Conservation (phyloP, 2,329 filamentous ascomycete genomes). For the Pseudopithomyces chartarum region DNA sequence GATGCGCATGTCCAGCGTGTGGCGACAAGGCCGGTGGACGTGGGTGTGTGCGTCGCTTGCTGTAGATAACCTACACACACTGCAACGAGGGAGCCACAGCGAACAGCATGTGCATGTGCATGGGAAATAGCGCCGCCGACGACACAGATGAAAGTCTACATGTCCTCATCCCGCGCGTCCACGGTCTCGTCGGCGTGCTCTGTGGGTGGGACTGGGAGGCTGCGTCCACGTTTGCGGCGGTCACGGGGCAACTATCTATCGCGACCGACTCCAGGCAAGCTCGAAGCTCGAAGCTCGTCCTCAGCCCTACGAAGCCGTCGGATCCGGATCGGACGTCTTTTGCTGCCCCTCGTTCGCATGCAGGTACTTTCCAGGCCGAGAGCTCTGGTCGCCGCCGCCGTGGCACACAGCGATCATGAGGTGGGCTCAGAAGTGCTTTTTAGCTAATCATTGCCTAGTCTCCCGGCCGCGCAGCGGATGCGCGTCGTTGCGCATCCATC, state of each 20-base stretch:
- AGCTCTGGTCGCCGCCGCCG: constrained; percentile 18
- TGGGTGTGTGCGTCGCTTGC: background rate
- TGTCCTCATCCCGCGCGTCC: too few relatives aligned
- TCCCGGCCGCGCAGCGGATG: constrained; percentile 28
- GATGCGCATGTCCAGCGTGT: background rate
- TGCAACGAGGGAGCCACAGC: too few relatives aligned
- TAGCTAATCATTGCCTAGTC: constrained; percentile 19
- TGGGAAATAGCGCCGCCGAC: too few relatives aligned
- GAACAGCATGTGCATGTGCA: too few relatives aligned
- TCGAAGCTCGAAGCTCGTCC: constrained; percentile 1
- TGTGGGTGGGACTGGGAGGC: too few relatives aligned
- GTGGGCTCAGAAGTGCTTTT: constrained; percentile 20
- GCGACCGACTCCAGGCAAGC: background rate
- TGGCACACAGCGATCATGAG: constrained; percentile 31
- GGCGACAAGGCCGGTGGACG: background rate
- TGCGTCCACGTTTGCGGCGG: background rate
- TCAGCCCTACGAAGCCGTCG: constrained; percentile 21
- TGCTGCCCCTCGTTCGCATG: constrained; percentile 19
- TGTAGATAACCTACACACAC: background rate
- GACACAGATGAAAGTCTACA: background rate
- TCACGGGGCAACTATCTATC: too few relatives aligned
- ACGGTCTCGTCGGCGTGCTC: too few relatives aligned
- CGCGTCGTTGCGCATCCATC: constrained; percentile 17
- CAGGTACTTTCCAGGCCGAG: constrained; percentile 28
- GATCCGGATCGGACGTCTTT: constrained; percentile 5